Base-by-base conservation (phyloP, 805 yeast genomes). In the Starmerella apis region DNA sequence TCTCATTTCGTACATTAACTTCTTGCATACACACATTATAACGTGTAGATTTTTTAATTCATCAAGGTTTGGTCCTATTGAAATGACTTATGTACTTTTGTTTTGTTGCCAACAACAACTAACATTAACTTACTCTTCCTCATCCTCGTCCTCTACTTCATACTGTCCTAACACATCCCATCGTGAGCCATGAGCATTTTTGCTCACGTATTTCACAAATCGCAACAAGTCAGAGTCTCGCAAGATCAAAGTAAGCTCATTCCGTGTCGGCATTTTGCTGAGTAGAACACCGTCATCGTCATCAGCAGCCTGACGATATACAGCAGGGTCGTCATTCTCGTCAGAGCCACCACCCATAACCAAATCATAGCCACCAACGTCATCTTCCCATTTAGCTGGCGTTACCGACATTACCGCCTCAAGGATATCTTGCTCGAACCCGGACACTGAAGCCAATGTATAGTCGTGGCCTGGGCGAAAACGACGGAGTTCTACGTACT, bases 391-490 rank as follows among this genome's bases (percentile, higher is more conserved):
- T 35, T 85, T 85, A 2, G 83, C 74, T 0, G 96, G 95, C 0
- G 97, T 90, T 41, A 92, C 64, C 49, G 80, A 78, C 50, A 90
- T 66, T 0, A 94, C 84, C 2, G 87, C 92, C 61, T 90, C 97
- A 18, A 90, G 64, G 1, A 78, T 63, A 2, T 77, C 76, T 1
- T 52, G 60, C 23, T 58, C 69, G 49, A 60, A 58, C 7, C 59
- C 71, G 18, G 73, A 75, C 2, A 77, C 68, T 0, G 97, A 85
- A 0, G 98, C 98, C 41, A 92, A 68, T 3, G 90, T 88, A 66
- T 85, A 92, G 65, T 92, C 99, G 25, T 78, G 80, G 3, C 97
- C 98, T 1, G 96, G 98, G 59, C 98, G 77, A 69, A 92, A 92
- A 55, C 96, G 72, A 61, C 99, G 75, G 7, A 85, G 75, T 23